phyloP scores from a whole-genome alignment of 805 yeast species.

The Myxozyma udenii region DNA sequence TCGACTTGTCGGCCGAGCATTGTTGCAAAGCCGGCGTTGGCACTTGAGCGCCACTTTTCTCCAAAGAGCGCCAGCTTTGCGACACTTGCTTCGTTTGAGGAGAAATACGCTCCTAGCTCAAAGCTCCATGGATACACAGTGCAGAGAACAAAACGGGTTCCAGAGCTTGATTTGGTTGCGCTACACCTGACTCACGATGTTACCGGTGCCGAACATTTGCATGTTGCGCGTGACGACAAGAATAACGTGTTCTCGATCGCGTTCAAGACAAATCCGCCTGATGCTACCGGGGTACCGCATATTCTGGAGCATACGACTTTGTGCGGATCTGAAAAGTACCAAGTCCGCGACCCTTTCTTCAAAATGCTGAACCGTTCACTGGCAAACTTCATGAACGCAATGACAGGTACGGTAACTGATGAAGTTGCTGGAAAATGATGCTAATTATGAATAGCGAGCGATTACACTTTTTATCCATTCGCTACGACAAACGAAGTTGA shows the following conservation, averaged over 20 bases:
- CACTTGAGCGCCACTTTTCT: too few relatives aligned
- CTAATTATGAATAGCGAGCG: slow-evolving; percentile 69
- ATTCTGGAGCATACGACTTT: slow-evolving; percentile 93
- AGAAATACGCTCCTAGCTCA: slow-evolving; percentile 13
- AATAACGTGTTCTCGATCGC: slow-evolving; percentile 87
- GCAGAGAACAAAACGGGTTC: slow-evolving; percentile 62
- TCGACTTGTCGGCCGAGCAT: too few relatives aligned
- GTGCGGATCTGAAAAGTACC: slow-evolving; percentile 88
- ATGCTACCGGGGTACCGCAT: slow-evolving; percentile 94
- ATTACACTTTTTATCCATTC: slow-evolving; percentile 93
- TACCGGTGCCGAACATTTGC: slow-evolving; percentile 80
- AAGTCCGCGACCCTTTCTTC: slow-evolving; percentile 96
- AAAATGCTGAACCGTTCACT: slow-evolving; percentile 94
- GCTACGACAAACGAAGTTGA: slow-evolving; percentile 87
- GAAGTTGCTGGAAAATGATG: background rate
- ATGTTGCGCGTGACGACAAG: slow-evolving; percentile 74
- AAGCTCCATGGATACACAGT: slow-evolving; percentile 64
- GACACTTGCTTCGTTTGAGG: slow-evolving; percentile 12
- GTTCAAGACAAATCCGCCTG: slow-evolving; percentile 92
- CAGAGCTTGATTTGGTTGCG: slow-evolving; percentile 79
- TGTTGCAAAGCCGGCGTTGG: too few relatives aligned
- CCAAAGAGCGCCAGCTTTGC: slow-evolving; percentile 4
- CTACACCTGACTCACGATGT: slow-evolving; percentile 62
- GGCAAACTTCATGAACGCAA: slow-evolving; percentile 96
- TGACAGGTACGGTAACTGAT: slow-evolving; percentile 52